Conservation (phyloP, 163 green algal genomes). For the Chloroidium sp. region DNA sequence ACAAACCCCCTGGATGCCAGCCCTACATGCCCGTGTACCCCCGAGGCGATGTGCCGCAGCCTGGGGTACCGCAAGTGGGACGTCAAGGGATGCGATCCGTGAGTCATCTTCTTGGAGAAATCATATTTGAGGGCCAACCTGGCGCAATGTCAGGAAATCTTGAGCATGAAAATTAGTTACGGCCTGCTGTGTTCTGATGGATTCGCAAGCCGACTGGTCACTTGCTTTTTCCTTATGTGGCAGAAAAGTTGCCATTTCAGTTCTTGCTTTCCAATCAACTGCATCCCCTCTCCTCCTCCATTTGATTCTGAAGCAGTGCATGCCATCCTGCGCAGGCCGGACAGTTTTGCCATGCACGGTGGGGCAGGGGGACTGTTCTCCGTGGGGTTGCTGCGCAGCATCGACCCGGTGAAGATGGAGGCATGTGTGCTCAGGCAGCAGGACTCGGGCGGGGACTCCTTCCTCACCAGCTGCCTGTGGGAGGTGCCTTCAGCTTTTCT, state of each 20-base stretch:
- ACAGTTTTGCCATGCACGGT: slow-evolving; percentile 14
- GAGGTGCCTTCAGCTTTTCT: slow-evolving; percentile 2
- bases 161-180: too few relatives aligned
- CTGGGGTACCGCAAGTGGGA: background rate
- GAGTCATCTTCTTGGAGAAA: background rate
- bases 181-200: too few relatives aligned
- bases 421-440: background rate
- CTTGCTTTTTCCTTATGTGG: too few relatives aligned
- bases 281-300: too few relatives aligned
- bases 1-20: too few relatives aligned
- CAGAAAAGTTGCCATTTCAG: too few relatives aligned
- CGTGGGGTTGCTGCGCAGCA: slow-evolving; percentile 1
- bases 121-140: too few relatives aligned
- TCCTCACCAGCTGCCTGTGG: slow-evolving; percentile 27
- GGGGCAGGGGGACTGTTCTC: slow-evolving; percentile 14
- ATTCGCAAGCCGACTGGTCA: too few relatives aligned
- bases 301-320: too few relatives aligned
- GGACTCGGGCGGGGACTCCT: slow-evolving; percentile 15
- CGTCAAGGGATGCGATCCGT: background rate
- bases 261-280: too few relatives aligned
- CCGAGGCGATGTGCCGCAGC: slow-evolving; percentile 13
- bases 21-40: slow-evolving; percentile 13
- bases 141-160: too few relatives aligned
- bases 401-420: background rate
- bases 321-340: too few relatives aligned